phyloP scores from a whole-genome alignment of 2,329 filamentous ascomycete species.

The Fusarium cicatricum region DNA sequence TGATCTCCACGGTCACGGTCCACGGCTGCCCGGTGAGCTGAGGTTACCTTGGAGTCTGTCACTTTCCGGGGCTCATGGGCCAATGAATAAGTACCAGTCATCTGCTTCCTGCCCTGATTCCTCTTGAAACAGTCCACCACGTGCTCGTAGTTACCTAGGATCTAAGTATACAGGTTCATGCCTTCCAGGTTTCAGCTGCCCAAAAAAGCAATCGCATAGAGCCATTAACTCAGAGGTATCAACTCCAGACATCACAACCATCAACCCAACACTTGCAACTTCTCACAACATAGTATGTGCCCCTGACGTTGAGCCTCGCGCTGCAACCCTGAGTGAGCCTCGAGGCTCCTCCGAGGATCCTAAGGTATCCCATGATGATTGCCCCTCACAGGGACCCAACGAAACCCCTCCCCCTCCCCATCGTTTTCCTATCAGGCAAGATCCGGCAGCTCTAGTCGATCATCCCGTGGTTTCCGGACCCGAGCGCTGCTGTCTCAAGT shows the following conservation, averaged over 20 bases:
- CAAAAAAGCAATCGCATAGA: slow-evolving; percentile 17
- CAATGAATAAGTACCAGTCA: background rate
- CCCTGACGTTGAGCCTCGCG: slow-evolving; percentile 15
- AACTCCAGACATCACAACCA: slow-evolving; percentile 13
- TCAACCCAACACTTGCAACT: no score
- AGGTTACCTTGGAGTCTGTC: slow-evolving; percentile 27
- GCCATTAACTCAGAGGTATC: slow-evolving; percentile 13
- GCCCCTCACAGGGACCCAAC: slow-evolving; percentile 7
- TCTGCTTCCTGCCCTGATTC: slow-evolving; percentile 11
- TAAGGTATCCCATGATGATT: slow-evolving; percentile 1
- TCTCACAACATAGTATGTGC: background rate
- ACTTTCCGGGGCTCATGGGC: slow-evolving; percentile 15
- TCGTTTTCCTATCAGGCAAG: slow-evolving; percentile 21
- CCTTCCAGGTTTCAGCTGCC: slow-evolving; percentile 1
- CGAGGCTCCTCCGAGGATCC: slow-evolving; percentile 24
- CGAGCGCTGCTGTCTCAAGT: background rate
- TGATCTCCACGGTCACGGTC: slow-evolving; percentile 29
- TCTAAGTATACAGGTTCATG: background rate
- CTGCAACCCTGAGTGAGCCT: slow-evolving; percentile 15
- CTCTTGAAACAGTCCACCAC: slow-evolving; percentile 31
- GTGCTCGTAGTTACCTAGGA: no score
- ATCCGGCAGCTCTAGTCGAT: slow-evolving; percentile 32
- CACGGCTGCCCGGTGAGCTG: slow-evolving; percentile 30
- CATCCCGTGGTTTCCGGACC: slow-evolving; percentile 31
- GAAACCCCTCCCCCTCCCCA: slow-evolving; percentile 13